phyloP scores from a whole-genome alignment of 2,329 filamentous ascomycete species.

The Cytospora schulzeri region DNA sequence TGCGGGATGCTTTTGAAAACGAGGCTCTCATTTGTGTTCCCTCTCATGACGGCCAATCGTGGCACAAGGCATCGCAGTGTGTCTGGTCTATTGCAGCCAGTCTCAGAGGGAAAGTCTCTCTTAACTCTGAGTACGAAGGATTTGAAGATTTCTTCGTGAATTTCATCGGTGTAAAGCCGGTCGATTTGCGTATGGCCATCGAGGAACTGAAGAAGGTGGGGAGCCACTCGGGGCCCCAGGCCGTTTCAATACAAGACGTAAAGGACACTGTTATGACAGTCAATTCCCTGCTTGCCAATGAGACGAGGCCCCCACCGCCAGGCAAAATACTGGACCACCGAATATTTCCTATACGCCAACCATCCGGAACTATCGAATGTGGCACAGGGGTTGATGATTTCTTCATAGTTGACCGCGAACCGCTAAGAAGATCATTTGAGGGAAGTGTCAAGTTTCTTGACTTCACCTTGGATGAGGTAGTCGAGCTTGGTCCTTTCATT shows the following conservation, averaged over 20 bases:
- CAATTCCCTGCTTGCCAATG: conserved; percentile 36
- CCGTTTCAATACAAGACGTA: conserved; percentile 29
- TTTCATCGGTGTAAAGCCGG: conserved; percentile 34
- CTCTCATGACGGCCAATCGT: neutral
- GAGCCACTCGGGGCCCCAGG: neutral
- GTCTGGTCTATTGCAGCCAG: conserved; percentile 26
- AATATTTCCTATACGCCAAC: conserved; percentile 36
- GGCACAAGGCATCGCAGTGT: conserved; percentile 21
- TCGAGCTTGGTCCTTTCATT: conserved; percentile 36
- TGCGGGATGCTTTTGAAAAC: conserved; percentile 16
- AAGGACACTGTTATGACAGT: conserved; percentile 38
- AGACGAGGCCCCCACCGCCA: neutral
- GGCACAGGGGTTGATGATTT: conserved; percentile 32
- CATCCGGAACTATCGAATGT: conserved; percentile 28
- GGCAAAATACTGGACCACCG: conserved; percentile 6
- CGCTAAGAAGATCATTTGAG: conserved; percentile 34
- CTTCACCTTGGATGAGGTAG: conserved; percentile 39
- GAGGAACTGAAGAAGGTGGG: conserved; percentile 35
- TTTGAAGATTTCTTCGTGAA: conserved; percentile 27
- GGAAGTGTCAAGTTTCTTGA: conserved; percentile 38
- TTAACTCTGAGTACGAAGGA: conserved; percentile 25
- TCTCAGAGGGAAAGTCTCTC: conserved; percentile 18
- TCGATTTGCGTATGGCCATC: conserved; percentile 38
- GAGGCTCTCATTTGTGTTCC: conserved; percentile 22
- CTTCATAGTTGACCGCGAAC: conserved; percentile 39